A percentile compares a stretch with the other conserved stretches of the same genome.
Conservation (phyloP, 306 rosid species). For the Vigna angularis region DNA sequence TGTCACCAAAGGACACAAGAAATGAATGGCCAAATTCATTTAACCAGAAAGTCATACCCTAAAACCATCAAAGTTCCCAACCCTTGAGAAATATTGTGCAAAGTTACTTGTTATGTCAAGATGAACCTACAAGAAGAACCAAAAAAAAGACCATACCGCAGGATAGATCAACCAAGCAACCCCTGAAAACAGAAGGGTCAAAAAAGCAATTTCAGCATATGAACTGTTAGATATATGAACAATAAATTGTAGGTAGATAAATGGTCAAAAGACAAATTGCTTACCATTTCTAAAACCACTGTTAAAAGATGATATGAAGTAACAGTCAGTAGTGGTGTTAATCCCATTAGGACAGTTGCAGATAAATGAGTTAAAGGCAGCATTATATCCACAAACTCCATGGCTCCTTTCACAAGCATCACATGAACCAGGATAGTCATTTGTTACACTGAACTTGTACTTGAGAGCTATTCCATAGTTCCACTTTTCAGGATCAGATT, state of each 20-base stretch:
- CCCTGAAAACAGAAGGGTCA: conserved; percentile 52
- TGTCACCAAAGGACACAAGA: conserved; percentile 6
- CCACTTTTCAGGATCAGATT: conserved; percentile 79
- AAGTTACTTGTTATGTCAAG: conserved; percentile 16
- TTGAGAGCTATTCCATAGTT: conserved; percentile 82
- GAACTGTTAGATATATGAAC: neutral
- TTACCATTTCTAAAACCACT: conserved; percentile 63
- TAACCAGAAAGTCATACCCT: conserved; percentile 26
- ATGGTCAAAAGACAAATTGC: neutral
- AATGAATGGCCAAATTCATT: conserved; percentile 35
- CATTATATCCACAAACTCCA: conserved; percentile 71
- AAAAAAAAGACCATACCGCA: conserved; percentile 50
- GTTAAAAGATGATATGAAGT: conserved; percentile 56
- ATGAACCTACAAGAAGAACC: conserved; percentile 38
- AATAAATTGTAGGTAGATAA: neutral
- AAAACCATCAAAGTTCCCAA: conserved; percentile 9
- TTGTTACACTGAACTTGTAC: conserved; percentile 74
- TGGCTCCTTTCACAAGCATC: conserved; percentile 66
- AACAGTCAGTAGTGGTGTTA: conserved; percentile 71
- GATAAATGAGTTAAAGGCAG: conserved; percentile 57
- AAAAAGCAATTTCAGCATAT: conserved; percentile 24
- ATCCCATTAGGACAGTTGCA: conserved; percentile 85
- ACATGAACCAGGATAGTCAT: conserved; percentile 80
- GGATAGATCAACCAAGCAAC: conserved; percentile 49
- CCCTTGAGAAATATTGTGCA: conserved; percentile 27